Percentiles rank a stretch among this genome's conserved stretches.
Evolutionary conservation across 1,139 yeast species (phyloP).

Genomic region (Suhomyces terraborum): DNA sequence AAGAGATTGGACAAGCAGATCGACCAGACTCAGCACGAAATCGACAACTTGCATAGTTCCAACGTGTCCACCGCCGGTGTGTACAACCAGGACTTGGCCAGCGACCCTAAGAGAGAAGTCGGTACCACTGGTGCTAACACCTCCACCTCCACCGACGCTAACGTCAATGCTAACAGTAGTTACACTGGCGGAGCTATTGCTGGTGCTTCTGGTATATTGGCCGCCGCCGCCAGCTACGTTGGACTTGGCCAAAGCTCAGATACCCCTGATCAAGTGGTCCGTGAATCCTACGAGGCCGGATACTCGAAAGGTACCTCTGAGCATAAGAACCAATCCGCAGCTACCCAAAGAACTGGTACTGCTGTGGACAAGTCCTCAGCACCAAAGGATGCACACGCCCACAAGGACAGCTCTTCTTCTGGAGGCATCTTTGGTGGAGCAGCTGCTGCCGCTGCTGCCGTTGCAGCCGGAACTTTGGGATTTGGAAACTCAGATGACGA

Average conservation of each 20-base stretch:
- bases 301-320: background rate
- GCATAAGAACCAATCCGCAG: background rate
- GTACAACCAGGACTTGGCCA: constrained; percentile 19
- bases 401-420: background rate
- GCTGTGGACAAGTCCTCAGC: too few relatives aligned
- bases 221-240: constrained; percentile 21
- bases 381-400: too few relatives aligned
- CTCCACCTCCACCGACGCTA: background rate
- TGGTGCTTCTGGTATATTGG: constrained; percentile 16
- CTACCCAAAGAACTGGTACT: too few relatives aligned
- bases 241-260: constrained; percentile 15
- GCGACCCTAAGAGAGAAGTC: too few relatives aligned
- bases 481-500: constrained; percentile 13
- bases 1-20: constrained; percentile 27
- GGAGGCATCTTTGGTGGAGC: constrained; percentile 13
- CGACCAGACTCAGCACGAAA: constrained; percentile 28
- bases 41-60: constrained; percentile 24
- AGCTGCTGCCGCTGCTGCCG: constrained; percentile 16
- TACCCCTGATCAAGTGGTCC: constrained; percentile 15
- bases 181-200: constrained; percentile 10
- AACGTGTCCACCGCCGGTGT: constrained; percentile 23
- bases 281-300: constrained; percentile 24
- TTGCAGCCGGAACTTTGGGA: constrained; percentile 19
- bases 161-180: background rate
- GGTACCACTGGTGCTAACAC: too few relatives aligned